Base-by-base conservation (phyloP, 495 filamentous ascomycete genomes). In the Opeltia flavorubescens region DNA sequence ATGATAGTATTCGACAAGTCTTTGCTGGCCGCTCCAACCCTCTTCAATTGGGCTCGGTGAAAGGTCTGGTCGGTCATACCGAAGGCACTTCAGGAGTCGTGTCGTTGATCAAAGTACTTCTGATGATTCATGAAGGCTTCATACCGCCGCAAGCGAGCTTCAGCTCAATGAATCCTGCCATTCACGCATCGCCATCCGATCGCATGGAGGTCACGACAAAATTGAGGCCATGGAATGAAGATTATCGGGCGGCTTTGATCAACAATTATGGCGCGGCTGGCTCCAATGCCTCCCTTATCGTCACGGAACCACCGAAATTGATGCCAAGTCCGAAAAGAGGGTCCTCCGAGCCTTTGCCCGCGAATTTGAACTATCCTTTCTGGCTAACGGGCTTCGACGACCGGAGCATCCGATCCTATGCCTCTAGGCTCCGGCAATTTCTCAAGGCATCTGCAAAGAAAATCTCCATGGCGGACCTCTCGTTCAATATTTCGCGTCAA, bases 211-310 rank as follows among this genome's bases (percentile, higher is more conserved):
- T 78, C 23, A 33, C 55, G 0, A 66, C 50, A 0, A 49, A 42
- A 11, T 3, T 64, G 1, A 47, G 43, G 13, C 45, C 50, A 5
- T 74, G 69, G 70, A 47, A 57, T 2, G 53, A 43, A 0, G 43
- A 48, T 1, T 63, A 56, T 26, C 50, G 60, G 2, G 64, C 56
- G 0, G 74, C 68, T 0, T 36, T 72, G 1, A 64, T 79, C 38
- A 65, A 63, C 48, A 72, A 64, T 33, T 74, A 72, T 35, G 70
- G 70, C 8, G 70, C 70, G 0, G 62, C 66, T 5, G 69, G 70
- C 0, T 64, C 59, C 3, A 74, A 71, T 50, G 56, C 67, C 0
- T 65, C 29, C 36, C 68, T 6, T 30, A 70, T 12, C 43, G 49
- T 21, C 47, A 50, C 39, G 42, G 40, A 12, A 42, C 49, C 12